Conservation (phyloP, 2,329 filamentous ascomycete species). For the Diaporthe australafricana region DNA sequence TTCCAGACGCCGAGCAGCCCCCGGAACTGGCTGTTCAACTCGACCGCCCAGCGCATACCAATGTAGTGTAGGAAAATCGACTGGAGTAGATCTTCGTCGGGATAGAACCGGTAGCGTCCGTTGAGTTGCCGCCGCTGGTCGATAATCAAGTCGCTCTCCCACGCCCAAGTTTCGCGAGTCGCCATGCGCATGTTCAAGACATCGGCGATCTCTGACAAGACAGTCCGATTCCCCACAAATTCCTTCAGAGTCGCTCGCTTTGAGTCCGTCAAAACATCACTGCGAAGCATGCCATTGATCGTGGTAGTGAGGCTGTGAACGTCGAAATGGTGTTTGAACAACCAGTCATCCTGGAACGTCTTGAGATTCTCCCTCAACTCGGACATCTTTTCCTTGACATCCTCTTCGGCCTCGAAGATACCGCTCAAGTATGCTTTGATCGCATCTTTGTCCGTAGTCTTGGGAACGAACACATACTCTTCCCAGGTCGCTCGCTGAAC, state of each 20-base stretch:
- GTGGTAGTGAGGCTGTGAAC: conserved; percentile 53
- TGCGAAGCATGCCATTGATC: conserved; percentile 60
- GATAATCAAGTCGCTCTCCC: conserved; percentile 50
- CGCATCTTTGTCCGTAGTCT: conserved; percentile 55
- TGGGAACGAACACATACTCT: conserved; percentile 62
- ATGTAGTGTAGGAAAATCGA: conserved; percentile 55
- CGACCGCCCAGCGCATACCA: conserved; percentile 50
- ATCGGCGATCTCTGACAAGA: conserved; percentile 55
- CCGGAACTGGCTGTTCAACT: conserved; percentile 44
- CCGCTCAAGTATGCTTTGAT: conserved; percentile 62
- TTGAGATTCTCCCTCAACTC: conserved; percentile 53
- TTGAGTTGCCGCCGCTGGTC: conserved; percentile 55
- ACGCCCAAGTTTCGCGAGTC: conserved; percentile 51
- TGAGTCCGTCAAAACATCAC: conserved; percentile 60
- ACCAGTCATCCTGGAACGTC: conserved; percentile 47
- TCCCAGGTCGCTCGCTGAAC: conserved; percentile 67
- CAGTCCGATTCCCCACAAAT: conserved; percentile 46
- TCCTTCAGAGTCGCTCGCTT: conserved; percentile 45
- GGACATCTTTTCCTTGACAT: conserved; percentile 55
- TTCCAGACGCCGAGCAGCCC: conserved; percentile 47
- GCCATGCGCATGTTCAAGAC: conserved; percentile 58
- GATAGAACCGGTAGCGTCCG: conserved; percentile 66
- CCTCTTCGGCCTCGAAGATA: conserved; percentile 57
- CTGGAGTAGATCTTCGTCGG: conserved; percentile 62
- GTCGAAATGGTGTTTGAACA: conserved; percentile 50